Conservation (phyloP, 306 rosid genomes). For the Cotoneaster glaucophyllus region DNA sequence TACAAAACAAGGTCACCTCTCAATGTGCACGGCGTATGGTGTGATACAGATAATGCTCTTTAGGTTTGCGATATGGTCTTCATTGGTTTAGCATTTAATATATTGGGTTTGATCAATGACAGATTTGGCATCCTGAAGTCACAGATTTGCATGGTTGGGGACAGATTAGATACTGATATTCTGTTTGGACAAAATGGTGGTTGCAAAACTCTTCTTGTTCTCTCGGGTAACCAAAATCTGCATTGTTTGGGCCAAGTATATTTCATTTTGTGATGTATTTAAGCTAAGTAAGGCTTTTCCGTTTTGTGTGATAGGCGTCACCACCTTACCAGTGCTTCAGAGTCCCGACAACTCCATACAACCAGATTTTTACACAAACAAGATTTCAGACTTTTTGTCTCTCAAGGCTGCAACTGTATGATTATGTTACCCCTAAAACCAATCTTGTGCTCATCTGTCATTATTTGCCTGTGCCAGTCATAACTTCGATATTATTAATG, state of each 20-base stretch:
- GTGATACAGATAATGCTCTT: background rate
- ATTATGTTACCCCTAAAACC: conserved; percentile 1
- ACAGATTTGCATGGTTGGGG: conserved; percentile 96
- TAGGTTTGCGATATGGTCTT: background rate
- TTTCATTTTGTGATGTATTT: background rate
- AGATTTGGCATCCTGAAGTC: conserved; percentile 88
- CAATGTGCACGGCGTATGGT: background rate
- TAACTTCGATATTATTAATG: background rate
- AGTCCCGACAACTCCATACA: conserved; percentile 72
- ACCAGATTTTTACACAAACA: conserved; percentile 84
- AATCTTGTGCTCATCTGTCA: background rate
- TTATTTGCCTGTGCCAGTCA: background rate
- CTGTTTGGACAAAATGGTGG: conserved; percentile 98
- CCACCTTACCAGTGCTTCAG: conserved; percentile 61
- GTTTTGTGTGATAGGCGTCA: conserved; percentile 42
- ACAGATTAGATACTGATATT: conserved; percentile 92
- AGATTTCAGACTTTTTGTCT: conserved; percentile 78
- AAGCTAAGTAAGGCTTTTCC: background rate
- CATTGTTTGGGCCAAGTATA: background rate
- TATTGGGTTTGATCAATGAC: conserved; percentile 20
- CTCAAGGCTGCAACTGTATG: conserved; percentile 74
- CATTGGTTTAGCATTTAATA: background rate
- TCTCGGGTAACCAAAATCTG: conserved; percentile 41
- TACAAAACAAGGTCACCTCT: background rate
- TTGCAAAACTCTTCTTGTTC: conserved; percentile 93